A percentile compares a stretch with the other conserved stretches of the same genome.
Conservation (phyloP, 495 filamentous ascomycete genomes). For the Penicillium alfredii region DNA sequence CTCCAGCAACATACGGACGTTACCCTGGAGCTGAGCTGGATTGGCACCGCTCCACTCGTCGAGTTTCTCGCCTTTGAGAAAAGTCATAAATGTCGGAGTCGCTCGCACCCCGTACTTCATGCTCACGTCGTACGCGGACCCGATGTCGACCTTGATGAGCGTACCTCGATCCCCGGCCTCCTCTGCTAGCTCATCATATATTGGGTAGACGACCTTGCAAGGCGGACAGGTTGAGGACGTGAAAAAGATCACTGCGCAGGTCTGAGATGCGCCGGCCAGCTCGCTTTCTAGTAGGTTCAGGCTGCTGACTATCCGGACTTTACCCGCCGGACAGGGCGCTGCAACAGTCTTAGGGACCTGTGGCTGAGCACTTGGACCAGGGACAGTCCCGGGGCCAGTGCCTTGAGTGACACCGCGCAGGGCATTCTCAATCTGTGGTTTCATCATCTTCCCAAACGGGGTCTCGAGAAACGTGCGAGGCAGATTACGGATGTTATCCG, state of each 20-base stretch:
- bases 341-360: slow-evolving; percentile 17
- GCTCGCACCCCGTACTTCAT: slow-evolving; percentile 61
- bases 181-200: slow-evolving; percentile 73
- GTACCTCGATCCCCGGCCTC: slow-evolving; percentile 63
- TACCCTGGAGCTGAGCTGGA: slow-evolving; percentile 58
- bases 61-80: slow-evolving; percentile 66
- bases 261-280: slow-evolving; percentile 51
- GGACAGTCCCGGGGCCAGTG: slow-evolving; percentile 27
- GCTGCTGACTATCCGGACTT: slow-evolving; percentile 48
- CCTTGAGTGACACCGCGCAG: slow-evolving; percentile 62
- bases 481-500: slow-evolving; percentile 79
- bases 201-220: slow-evolving; percentile 77
- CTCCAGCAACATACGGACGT: slow-evolving; percentile 65
- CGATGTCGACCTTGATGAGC: slow-evolving; percentile 81
- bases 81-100: slow-evolving; percentile 90
- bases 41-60: slow-evolving; percentile 79
- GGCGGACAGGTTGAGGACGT: slow-evolving; percentile 82
- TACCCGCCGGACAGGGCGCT: slow-evolving; percentile 16
- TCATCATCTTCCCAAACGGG: slow-evolving; percentile 85
- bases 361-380: slow-evolving; percentile 19
- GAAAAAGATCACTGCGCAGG: slow-evolving; percentile 86
- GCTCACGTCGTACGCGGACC: slow-evolving; percentile 58
- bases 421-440: slow-evolving; percentile 70
- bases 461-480: slow-evolving; percentile 83
- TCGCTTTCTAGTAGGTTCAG: slow-evolving; percentile 55